Evolutionary conservation across 768 basidiomycete genomes (phyloP).

Genomic region (Lentinula aciculospora): DNA sequence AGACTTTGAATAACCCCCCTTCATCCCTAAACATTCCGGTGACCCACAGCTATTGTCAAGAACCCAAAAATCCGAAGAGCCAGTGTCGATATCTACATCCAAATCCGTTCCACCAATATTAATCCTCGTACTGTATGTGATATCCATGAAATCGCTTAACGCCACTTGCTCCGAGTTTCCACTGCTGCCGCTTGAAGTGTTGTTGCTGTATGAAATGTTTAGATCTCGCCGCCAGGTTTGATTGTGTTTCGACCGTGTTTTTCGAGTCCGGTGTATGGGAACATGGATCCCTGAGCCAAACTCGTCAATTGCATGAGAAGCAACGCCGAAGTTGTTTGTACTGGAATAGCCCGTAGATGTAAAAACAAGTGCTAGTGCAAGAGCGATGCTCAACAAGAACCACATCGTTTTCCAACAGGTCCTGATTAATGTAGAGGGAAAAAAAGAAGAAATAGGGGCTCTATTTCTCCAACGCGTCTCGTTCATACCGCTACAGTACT

Average conservation of each 20-base stretch:
- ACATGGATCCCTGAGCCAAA: background rate
- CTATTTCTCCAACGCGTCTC: too few relatives aligned
- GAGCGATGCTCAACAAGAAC: too few relatives aligned
- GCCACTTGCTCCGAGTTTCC: constrained; percentile 14
- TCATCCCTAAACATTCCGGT: background rate
- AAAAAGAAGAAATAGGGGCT: too few relatives aligned
- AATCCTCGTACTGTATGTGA: constrained; percentile 59
- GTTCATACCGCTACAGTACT: too few relatives aligned
- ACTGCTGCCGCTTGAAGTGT: background rate
- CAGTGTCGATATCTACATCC: constrained; percentile 65
- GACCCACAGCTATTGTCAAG: constrained; percentile 48
- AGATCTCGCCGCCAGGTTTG: background rate
- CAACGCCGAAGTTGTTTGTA: background rate
- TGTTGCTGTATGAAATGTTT: too few relatives aligned
- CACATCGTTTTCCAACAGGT: too few relatives aligned
- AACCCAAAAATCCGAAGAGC: constrained; percentile 76
- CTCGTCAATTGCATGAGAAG: background rate
- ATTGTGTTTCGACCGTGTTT: background rate
- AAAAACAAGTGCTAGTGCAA: too few relatives aligned
- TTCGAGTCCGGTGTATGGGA: background rate
- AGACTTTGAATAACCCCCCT: too few relatives aligned
- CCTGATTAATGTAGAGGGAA: too few relatives aligned
- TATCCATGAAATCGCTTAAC: constrained; percentile 55
- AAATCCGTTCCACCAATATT: constrained; percentile 45
- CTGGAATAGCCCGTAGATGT: too few relatives aligned